A percentile compares a stretch with the other conserved stretches of the same genome.
These are phyloP conservation scores for Morella rubra DNA, from an alignment of 306 rosid species.

Conservation along the genomic window DNA sequence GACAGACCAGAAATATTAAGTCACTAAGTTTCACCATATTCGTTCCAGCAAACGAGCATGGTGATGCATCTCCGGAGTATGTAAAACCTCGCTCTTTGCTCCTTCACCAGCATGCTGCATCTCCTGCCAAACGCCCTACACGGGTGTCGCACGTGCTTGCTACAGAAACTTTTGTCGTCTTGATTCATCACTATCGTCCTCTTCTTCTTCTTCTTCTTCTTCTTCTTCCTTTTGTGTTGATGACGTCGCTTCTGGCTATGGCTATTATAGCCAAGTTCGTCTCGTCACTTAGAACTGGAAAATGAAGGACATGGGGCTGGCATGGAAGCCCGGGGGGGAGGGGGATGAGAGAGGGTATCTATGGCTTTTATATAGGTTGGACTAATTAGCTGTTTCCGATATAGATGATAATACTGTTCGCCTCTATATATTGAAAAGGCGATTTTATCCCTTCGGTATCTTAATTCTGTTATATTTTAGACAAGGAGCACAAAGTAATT, in stretches of 20 bases:
- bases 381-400: too few relatives aligned
- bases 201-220: conserved; percentile 23
- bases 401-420: background rate
- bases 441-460: background rate
- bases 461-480: background rate
- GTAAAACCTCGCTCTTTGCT: conserved; percentile 74
- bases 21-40: conserved; percentile 39
- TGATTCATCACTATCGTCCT: conserved; percentile 24
- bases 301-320: background rate
- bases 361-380: conserved; percentile 1
- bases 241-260: background rate
- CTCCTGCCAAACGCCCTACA: conserved; percentile 55
- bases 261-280: background rate
- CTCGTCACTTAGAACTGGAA: background rate
- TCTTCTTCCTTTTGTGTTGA: background rate
- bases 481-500: conserved; percentile 6
- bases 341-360: background rate
- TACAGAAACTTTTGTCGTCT: conserved; percentile 33
- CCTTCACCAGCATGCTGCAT: conserved; percentile 60
- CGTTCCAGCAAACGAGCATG: conserved; percentile 80
- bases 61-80: conserved; percentile 69
- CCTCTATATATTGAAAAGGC: background rate
- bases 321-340: background rate
- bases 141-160: conserved; percentile 33
- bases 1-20: background rate